Conservation (phyloP, 441 rosid genomes). For the Kokia cookei region DNA sequence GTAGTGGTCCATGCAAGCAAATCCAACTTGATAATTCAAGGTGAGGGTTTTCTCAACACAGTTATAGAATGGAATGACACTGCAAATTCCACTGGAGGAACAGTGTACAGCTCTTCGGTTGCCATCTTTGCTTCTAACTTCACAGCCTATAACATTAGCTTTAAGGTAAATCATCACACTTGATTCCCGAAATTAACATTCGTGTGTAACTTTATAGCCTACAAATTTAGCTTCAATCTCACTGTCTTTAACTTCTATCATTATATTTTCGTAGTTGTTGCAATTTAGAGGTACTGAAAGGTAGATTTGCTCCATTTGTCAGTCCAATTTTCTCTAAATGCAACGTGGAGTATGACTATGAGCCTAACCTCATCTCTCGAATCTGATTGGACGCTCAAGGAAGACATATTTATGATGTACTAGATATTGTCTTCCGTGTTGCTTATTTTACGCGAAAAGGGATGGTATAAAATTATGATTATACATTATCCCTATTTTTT, state of each 20-base stretch:
- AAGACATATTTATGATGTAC: not conserved
- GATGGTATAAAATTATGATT: no score
- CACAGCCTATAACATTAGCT: constrained; percentile 71
- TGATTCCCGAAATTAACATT: not conserved
- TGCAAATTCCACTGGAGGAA: constrained; percentile 65
- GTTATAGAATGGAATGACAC: constrained; percentile 72
- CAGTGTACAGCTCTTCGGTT: constrained; percentile 53
- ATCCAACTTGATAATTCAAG: constrained; percentile 65
- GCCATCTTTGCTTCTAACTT: constrained; percentile 54
- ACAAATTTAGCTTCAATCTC: not conserved
- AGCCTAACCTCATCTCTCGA: not conserved
- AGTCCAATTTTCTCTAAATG: not conserved
- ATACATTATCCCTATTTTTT: no score
- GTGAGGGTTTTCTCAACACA: constrained; percentile 61
- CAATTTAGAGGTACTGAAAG: not conserved
- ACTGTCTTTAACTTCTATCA: not conserved
- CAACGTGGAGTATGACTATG: not conserved
- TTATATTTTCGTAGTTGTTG: not conserved
- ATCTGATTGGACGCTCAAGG: not conserved
- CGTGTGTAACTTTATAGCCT: not conserved
- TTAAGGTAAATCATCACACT: constrained; percentile 44
- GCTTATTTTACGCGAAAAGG: no score
- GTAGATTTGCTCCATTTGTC: not conserved
- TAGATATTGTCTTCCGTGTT: not conserved
- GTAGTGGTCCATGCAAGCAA: constrained; percentile 52